Evolutionary conservation across 768 basidiomycete genomes (phyloP).

Genomic region (Leccinum longicurvipes): DNA sequence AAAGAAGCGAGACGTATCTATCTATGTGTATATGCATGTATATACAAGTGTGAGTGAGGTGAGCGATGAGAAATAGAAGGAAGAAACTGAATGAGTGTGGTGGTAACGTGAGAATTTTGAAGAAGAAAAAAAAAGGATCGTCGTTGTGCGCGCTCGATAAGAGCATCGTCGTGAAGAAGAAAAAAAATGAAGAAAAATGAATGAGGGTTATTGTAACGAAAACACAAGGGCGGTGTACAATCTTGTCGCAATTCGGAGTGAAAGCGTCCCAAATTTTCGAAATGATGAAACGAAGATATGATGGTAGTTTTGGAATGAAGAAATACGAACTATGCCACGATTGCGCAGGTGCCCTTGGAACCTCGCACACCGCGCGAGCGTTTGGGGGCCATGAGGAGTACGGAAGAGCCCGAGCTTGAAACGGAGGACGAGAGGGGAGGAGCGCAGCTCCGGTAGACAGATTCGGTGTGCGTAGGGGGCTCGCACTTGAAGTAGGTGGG

Average conservation of each 20-base stretch:
- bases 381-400: constrained; percentile 31
- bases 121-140: constrained; percentile 16
- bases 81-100: constrained; percentile 24
- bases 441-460: constrained; percentile 17
- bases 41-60: constrained; percentile 33
- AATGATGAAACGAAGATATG: constrained; percentile 2
- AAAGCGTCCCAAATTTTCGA: constrained; percentile 23
- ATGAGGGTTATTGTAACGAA: not conserved
- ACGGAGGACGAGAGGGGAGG: constrained; percentile 19
- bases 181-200: not conserved
- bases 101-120: constrained; percentile 11
- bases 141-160: constrained; percentile 19
- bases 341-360: constrained; percentile 9
- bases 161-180: constrained; percentile 15
- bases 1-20: constrained; percentile 24
- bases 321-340: constrained; percentile 14
- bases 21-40: constrained; percentile 38
- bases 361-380: constrained; percentile 14
- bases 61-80: constrained; percentile 11
- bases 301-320: not conserved
- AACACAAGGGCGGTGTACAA: constrained; percentile 12
- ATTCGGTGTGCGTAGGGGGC: constrained; percentile 2
- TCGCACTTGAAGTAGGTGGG: constrained; percentile 15
- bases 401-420: constrained; percentile 26
- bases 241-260: constrained; percentile 11